Conservation (phyloP, 305 asterid genomes). For the Ruellia speciosa region DNA sequence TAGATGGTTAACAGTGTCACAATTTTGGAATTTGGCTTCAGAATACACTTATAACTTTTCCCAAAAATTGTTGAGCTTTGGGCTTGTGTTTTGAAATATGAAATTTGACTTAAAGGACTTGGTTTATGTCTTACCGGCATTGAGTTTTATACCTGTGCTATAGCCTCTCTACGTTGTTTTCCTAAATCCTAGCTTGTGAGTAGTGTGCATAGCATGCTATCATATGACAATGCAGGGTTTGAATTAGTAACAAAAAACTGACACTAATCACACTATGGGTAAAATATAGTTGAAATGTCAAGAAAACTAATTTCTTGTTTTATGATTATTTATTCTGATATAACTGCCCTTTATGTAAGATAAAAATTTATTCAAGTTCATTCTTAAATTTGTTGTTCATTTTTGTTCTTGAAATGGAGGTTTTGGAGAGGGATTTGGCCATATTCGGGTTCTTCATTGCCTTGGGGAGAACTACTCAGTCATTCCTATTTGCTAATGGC, state of each 20-base stretch:
- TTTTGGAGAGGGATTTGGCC: slow-evolving; percentile 87
- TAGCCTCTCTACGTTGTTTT: slow-evolving; percentile 9
- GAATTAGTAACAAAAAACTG: too few relatives aligned
- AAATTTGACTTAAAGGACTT: slow-evolving; percentile 17
- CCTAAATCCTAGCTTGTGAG: too few relatives aligned
- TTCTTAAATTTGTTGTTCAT: slow-evolving; percentile 15
- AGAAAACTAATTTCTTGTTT: not conserved
- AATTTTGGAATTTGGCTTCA: slow-evolving; percentile 15
- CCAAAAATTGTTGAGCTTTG: not conserved
- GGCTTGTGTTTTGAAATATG: slow-evolving; percentile 13
- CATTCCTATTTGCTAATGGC: slow-evolving; percentile 67
- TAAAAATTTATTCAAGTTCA: not conserved
- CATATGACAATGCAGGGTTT: too few relatives aligned
- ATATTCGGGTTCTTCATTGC: slow-evolving; percentile 96
- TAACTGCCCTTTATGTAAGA: not conserved
- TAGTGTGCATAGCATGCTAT: too few relatives aligned
- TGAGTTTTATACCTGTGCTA: not conserved
- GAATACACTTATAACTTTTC: slow-evolving; percentile 6
- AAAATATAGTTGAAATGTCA: not conserved
- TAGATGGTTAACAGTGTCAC: slow-evolving; percentile 12
- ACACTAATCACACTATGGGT: too few relatives aligned
- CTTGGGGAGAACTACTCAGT: slow-evolving; percentile 84
- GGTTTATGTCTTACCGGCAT: not conserved
- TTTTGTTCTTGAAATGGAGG: slow-evolving; percentile 38
- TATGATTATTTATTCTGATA: not conserved